phyloP scores from a whole-genome alignment of 2,329 filamentous ascomycete genomes.

The Trichoderma hamatum region DNA sequence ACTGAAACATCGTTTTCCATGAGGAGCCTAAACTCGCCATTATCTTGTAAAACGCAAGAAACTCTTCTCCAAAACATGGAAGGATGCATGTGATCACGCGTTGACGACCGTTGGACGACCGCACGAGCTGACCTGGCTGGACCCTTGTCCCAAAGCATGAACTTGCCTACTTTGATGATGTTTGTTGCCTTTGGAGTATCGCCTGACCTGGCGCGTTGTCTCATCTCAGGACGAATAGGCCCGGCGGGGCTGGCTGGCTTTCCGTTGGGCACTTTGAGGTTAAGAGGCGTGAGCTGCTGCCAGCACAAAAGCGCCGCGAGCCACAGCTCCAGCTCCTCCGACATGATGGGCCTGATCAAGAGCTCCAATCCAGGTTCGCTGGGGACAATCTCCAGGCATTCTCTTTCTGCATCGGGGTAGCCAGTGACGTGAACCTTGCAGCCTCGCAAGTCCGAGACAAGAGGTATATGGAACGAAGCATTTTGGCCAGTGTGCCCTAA shows the following conservation, averaged over 20 bases:
- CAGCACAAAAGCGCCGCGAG: slow-evolving; percentile 79
- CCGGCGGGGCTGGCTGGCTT: slow-evolving; percentile 40
- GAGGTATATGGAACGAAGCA: slow-evolving; percentile 63
- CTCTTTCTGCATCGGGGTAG: slow-evolving; percentile 47
- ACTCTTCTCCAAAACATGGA: slow-evolving; percentile 79
- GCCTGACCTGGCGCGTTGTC: slow-evolving; percentile 44
- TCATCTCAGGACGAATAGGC: slow-evolving; percentile 48
- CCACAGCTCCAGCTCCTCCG: slow-evolving; percentile 76
- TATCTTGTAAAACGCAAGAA: slow-evolving; percentile 91
- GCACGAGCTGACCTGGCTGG: slow-evolving; percentile 56
- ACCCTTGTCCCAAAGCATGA: slow-evolving; percentile 88
- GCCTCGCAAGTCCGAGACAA: slow-evolving; percentile 75
- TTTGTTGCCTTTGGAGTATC: slow-evolving; percentile 51
- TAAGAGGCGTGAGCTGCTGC: slow-evolving; percentile 71
- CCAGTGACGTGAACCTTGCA: slow-evolving; percentile 67
- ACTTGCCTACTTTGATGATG: slow-evolving; percentile 93
- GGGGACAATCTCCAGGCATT: slow-evolving; percentile 57
- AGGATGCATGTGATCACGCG: slow-evolving; percentile 56
- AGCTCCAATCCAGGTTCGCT: slow-evolving; percentile 61
- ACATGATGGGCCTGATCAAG: slow-evolving; percentile 64
- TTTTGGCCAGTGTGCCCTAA: slow-evolving; percentile 63
- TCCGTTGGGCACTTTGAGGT: slow-evolving; percentile 52
- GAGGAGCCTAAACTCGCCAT: slow-evolving; percentile 89
- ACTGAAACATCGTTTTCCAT: slow-evolving; percentile 81
- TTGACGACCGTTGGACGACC: slow-evolving; percentile 60